phyloP scores from a whole-genome alignment of 2,329 filamentous ascomycete species.

The Trichophyton verrucosum region DNA sequence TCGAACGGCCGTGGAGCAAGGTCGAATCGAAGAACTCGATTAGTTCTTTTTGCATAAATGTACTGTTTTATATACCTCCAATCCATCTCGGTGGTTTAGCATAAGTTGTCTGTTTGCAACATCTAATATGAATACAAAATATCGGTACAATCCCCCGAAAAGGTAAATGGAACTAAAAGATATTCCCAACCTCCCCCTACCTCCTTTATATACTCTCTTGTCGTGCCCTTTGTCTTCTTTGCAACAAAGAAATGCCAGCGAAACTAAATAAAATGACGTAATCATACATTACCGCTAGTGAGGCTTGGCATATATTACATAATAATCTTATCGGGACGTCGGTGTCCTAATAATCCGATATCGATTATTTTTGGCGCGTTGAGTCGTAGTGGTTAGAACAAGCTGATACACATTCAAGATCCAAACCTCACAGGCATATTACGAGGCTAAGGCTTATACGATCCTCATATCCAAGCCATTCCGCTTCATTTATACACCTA shows the following conservation, averaged over 20 bases:
- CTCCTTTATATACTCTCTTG: background rate
- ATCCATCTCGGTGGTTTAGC: background rate
- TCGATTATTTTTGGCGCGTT: too few species aligned
- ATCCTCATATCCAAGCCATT: background rate
- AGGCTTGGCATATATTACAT: background rate
- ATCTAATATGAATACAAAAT: background rate
- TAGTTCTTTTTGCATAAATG: conserved; percentile 15
- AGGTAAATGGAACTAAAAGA: background rate
- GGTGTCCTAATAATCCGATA: background rate
- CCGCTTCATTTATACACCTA: background rate
- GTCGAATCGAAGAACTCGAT: conserved; percentile 56
- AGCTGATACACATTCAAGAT: background rate
- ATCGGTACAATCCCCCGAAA: background rate
- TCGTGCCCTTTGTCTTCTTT: background rate
- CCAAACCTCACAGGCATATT: background rate
- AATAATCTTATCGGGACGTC: background rate
- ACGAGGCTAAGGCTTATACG: background rate
- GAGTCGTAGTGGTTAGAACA: background rate
- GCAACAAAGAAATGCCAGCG: background rate
- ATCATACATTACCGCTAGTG: background rate
- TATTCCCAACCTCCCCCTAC: background rate
- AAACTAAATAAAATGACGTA: background rate
- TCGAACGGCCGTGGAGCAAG: conserved; percentile 54
- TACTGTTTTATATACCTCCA: too few species aligned
- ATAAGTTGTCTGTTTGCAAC: background rate